These are phyloP conservation scores for Coemansia sp. DNA, from an alignment of 192 early-diverging fungal genomes.

Conservation along the genomic window DNA sequence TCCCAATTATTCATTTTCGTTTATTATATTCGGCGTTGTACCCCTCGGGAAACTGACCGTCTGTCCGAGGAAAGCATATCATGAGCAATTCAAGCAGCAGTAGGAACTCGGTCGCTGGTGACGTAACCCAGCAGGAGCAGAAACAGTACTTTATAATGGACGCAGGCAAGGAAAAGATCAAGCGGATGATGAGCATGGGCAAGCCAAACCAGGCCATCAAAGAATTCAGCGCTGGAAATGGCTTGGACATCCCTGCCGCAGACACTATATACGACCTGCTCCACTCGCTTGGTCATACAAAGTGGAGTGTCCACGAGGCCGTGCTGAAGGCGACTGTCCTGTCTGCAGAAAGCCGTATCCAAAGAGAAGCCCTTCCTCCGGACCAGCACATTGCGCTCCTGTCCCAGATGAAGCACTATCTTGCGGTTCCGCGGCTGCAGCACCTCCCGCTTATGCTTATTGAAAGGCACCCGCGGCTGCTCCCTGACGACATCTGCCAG, in stretches of 20 bases:
- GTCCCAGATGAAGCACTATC: constrained; percentile 23
- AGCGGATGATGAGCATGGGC: constrained; percentile 40
- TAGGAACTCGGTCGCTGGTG: not conserved
- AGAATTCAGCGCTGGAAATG: constrained; percentile 24
- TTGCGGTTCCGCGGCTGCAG: constrained; percentile 26
- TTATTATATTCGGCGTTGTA: not conserved
- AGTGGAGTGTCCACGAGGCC: constrained; percentile 25
- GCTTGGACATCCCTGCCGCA: constrained; percentile 37
- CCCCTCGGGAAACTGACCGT: not conserved
- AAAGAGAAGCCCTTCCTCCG: constrained; percentile 16
- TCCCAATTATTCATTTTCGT: too few species aligned
- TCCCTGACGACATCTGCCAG: constrained; percentile 31
- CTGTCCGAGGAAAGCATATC: not conserved
- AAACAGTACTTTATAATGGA: constrained; percentile 17
- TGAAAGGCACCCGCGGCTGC: constrained; percentile 22
- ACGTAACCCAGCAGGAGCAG: not conserved
- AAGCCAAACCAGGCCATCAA: constrained; percentile 31
- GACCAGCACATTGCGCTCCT: constrained; percentile 29
- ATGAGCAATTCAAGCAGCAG: not conserved
- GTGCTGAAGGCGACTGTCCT: constrained; percentile 24
- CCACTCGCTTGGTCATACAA: constrained; percentile 33
- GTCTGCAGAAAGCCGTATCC: constrained; percentile 29
- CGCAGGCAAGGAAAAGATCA: constrained; percentile 35
- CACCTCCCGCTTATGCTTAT: constrained; percentile 41
- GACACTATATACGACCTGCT: constrained; percentile 37